phyloP scores from a whole-genome alignment of 345 rosid genomes.

The Heritiera littoralis region DNA sequence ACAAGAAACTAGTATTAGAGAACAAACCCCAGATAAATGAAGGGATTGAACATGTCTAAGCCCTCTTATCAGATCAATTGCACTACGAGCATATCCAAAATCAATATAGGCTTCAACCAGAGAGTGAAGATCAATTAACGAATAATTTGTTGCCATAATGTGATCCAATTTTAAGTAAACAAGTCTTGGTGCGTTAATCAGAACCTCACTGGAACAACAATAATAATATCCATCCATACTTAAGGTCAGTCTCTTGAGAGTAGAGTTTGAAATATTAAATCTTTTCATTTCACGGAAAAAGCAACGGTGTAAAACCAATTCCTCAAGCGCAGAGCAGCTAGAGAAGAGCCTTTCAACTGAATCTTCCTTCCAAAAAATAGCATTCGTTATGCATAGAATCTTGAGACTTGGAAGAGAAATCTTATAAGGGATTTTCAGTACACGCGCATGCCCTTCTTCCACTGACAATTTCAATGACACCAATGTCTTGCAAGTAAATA shows the following conservation, averaged over 20 bases:
- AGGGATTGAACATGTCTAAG: not conserved
- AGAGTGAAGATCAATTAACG: not conserved
- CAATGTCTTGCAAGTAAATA: not conserved
- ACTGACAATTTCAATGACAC: not conserved
- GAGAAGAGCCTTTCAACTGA: conserved; percentile 1
- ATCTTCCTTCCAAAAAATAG: not conserved
- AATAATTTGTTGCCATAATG: not conserved
- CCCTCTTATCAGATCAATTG: not conserved
- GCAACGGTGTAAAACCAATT: not conserved
- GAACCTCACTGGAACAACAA: not conserved
- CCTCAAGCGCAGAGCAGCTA: conserved; percentile 15
- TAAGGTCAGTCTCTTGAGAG: not conserved
- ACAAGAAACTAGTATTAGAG: not conserved
- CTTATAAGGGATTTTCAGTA: not conserved
- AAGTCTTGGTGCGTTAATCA: not conserved
- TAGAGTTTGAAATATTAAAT: not conserved
- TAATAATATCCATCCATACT: not conserved
- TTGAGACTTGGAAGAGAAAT: not conserved
- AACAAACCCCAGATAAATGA: not conserved
- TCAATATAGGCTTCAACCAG: not conserved
- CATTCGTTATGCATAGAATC: not conserved
- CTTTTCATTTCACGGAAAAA: not conserved
- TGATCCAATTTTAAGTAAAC: not conserved
- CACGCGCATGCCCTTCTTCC: not conserved
- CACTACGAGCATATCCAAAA: not conserved